Base-by-base conservation (phyloP, 805 yeast species). In the Candida alai region DNA sequence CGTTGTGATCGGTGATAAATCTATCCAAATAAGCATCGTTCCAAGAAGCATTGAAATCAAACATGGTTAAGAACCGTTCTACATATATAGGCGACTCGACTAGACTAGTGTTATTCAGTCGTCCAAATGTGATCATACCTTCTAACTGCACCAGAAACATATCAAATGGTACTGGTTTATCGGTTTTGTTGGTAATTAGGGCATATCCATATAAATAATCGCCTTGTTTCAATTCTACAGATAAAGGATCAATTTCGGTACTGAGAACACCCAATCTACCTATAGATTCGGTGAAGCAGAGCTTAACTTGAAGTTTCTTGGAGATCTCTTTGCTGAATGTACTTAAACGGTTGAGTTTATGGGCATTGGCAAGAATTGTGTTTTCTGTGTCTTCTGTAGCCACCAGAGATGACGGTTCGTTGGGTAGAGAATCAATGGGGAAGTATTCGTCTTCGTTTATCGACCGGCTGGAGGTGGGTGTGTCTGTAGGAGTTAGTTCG, bases 111-210 rank as follows among this genome's bases (percentile, higher is more conserved):
- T 54, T 42, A 30, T 57, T 60, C 2, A 51, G 39, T 3, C 49
- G 28, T 7, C 54, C 55, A 22, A 54, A 51, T 5, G 54, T 51
- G 4, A 61, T 35, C 1, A 51, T 43, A 1, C 71, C 71, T 46
- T 66, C 73, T 37, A 65, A 60, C 5, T 58, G 67, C 11, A 65
- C 66, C 34, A 65, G 65, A 6, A 66, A 65, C 70, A 66, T 66
- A 32, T 66, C 71, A 34, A 66, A 66, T 0, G 62, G 52, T 5
- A 65, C 52, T 4, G 69, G 70, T 19, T 39, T 39, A 10, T 44
- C 29, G 15, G 56, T 49, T 6, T 39, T 50, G 42, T 66, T 66
- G 13, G 39, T 36, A 11, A 66, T 56, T 9, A 68, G 63, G 22
- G 64, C 68, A 42, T 52, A 66, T 4, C 73, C 73, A 43, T 65